Percentiles rank a stretch among this genome's conserved stretches.
phyloP scores from a whole-genome alignment of 1,139 yeast genomes.

The Yamadazyma blattariae region DNA sequence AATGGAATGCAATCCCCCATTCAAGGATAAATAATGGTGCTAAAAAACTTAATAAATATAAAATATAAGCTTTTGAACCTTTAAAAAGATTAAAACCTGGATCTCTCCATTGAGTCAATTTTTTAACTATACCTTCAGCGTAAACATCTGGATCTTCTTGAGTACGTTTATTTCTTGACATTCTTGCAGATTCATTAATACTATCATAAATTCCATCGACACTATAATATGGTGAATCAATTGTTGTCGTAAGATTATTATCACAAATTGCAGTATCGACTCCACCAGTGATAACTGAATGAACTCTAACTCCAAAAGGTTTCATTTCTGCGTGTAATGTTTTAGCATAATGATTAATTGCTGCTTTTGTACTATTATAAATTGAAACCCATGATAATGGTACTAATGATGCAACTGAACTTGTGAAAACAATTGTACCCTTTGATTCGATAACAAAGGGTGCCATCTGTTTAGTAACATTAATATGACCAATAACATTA shows the following conservation, averaged over 20 bases:
- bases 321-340: constrained; percentile 15
- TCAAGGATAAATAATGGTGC: constrained; percentile 32
- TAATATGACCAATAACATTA: constrained; percentile 38
- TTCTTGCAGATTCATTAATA: constrained; percentile 18
- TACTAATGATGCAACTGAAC: constrained; percentile 33
- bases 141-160: constrained; percentile 24
- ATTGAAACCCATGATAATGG: constrained; percentile 35
- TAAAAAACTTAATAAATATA: constrained; percentile 21
- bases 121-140: constrained; percentile 28
- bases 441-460: constrained; percentile 30
- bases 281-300: constrained; percentile 39
- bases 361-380: constrained; percentile 33
- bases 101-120: constrained; percentile 18
- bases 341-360: constrained; percentile 16
- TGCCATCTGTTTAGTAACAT: constrained; percentile 31
- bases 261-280: constrained; percentile 34
- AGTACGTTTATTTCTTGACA: constrained; percentile 23
- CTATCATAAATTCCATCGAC: constrained; percentile 32
- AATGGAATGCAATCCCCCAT: constrained; percentile 23
- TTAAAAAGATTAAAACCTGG: constrained; percentile 31
- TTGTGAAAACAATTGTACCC: constrained; percentile 37
- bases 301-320: constrained; percentile 34
- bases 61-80: constrained; percentile 21
- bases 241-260: constrained; percentile 1
- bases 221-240: constrained; percentile 19